Base-by-base conservation (phyloP, 1,139 yeast genomes). In the Magnusiomyces sp. region DNA sequence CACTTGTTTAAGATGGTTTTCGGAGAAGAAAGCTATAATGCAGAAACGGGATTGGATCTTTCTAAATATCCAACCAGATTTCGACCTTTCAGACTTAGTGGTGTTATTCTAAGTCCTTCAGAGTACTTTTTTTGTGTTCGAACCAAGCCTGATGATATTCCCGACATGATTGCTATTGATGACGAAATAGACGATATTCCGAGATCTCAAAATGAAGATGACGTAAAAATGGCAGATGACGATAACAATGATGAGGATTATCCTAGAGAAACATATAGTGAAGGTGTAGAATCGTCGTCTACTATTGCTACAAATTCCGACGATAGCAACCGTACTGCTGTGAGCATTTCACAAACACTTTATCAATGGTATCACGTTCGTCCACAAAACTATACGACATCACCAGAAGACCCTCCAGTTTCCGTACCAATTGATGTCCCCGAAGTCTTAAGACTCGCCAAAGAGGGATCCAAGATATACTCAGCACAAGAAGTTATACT, bases 41-140 rank as follows among this genome's bases (percentile, higher is more conserved):
- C 29, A 23, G 29, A 23, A 23, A 23, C 29, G 6, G 29, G 29
- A 23, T 7, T 4, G 7, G 29, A 23, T 23, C 29, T 23, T 23
- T 23, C 29, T 23, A 23, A 23, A 23, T 23, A 23, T 23, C 29
- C 29, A 23, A 23, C 29, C 4, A 23, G 46, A 13, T 43, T 62
- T 47, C 45, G 54, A 11, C 59, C 60, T 3, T 62, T 59, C 49
- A 46, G 51, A 13, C 50, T 62, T 10, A 50, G 53, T 23, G 66
- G 65, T 2, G 58, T 60, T 1, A 59, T 62, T 20, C 52, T 62
- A n/a, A 59, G 63, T 32, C 65, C 65, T 0, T 51, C 57, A 2
- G 65, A 62, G 47, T 62, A 55, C 45, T 60, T 56, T 50, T 59
- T 57, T 47, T 45, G 47, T 40, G 37, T 32, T 5, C 16, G 14